These are phyloP conservation scores for Sarcodon sp. DNA, from an alignment of 768 basidiomycete species.

Conservation along the genomic window DNA sequence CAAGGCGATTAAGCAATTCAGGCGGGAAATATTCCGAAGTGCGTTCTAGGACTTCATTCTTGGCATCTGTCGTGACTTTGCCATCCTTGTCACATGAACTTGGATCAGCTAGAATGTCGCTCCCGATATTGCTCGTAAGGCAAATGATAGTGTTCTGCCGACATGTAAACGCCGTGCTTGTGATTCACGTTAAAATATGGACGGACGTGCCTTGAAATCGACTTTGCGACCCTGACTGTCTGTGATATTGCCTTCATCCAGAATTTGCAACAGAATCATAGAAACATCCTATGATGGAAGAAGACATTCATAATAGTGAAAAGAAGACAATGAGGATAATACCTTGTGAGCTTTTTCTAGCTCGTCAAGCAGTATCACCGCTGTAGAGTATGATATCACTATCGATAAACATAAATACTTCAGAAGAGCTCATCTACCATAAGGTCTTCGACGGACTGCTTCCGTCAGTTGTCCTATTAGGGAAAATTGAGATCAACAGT, in stretches of 20 bases:
- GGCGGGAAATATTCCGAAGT: slow-evolving; percentile 80
- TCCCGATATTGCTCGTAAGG: slow-evolving; percentile 79
- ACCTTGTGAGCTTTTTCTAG: slow-evolving; percentile 78
- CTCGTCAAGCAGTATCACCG: slow-evolving; percentile 56
- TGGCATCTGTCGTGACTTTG: slow-evolving; percentile 46
- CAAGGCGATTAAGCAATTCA: slow-evolving; percentile 81
- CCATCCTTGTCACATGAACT: slow-evolving; percentile 54
- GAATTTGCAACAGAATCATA: slow-evolving; percentile 82
- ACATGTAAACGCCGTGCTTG: not conserved
- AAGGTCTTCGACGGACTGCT: slow-evolving; percentile 49
- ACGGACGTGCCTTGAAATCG: slow-evolving; percentile 64
- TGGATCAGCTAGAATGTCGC: slow-evolving; percentile 61
- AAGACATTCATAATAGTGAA: not conserved
- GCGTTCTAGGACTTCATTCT: slow-evolving; percentile 55
- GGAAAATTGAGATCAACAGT: not conserved
- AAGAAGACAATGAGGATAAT: not conserved
- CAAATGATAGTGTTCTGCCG: slow-evolving; percentile 81
- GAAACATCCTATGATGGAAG: slow-evolving; percentile 49
- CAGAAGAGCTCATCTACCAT: slow-evolving; percentile 22
- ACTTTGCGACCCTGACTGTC: slow-evolving; percentile 85
- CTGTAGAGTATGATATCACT: slow-evolving; percentile 12
- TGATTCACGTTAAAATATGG: not conserved
- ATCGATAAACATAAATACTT: not conserved
- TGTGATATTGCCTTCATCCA: slow-evolving; percentile 83
- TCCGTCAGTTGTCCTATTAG: slow-evolving; percentile 43